Evolutionary conservation across 2,329 filamentous ascomycete species (phyloP).

Genomic region (Orbilia quercus): DNA sequence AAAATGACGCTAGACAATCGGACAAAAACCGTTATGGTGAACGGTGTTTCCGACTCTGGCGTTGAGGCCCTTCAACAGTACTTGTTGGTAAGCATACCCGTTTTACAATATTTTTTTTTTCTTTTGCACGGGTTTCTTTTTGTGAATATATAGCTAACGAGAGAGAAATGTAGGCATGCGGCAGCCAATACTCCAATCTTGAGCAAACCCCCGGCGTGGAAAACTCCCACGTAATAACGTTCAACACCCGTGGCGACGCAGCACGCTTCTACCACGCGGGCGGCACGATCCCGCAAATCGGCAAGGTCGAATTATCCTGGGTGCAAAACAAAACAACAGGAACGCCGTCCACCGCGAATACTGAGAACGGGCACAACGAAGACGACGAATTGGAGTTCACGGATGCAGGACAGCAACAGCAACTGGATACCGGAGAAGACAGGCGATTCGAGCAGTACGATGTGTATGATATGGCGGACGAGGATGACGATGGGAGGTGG

Average conservation of each 20-base stretch:
- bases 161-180: constrained; percentile 54
- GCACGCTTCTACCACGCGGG: constrained; percentile 45
- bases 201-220: constrained; percentile 58
- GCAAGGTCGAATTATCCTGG: constrained; percentile 48
- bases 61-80: constrained; percentile 78
- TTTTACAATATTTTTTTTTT: too few relatives aligned
- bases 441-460: constrained; percentile 36
- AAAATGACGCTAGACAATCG: constrained; percentile 77
- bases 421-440: constrained; percentile 6
- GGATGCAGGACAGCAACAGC: constrained; percentile 5
- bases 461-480: constrained; percentile 55
- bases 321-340: constrained; percentile 37
- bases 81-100: constrained; percentile 72
- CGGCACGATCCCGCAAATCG: constrained; percentile 23
- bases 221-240: constrained; percentile 66
- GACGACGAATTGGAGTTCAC: constrained; percentile 26
- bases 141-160: too few relatives aligned
- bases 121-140: too few relatives aligned
- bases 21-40: constrained; percentile 74
- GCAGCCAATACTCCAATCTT: constrained; percentile 58
- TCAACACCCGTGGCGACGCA: constrained; percentile 64
- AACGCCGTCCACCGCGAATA: background rate
- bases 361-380: background rate
- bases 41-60: constrained; percentile 72
- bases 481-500: constrained; percentile 44